These are phyloP conservation scores for Withania somnifera DNA, from an alignment of 305 asterid species.

Conservation along the genomic window DNA sequence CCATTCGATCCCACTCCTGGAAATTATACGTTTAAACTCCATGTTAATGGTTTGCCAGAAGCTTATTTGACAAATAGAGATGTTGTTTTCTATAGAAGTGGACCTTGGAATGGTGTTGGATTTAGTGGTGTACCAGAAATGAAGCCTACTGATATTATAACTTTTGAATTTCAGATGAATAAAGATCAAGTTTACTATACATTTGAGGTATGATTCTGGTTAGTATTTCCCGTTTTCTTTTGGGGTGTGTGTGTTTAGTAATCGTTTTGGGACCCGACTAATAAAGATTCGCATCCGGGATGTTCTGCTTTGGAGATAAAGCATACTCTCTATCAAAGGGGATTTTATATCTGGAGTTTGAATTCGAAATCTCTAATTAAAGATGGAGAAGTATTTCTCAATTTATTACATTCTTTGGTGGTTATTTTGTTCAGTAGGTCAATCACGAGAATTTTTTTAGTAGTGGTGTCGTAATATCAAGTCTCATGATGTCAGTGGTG, in stretches of 20 bases:
- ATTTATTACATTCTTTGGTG: too few relatives aligned
- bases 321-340: too few relatives aligned
- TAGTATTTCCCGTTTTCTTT: too few relatives aligned
- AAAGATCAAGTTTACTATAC: slow-evolving; percentile 34
- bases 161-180: slow-evolving; percentile 29
- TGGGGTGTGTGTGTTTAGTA: too few relatives aligned
- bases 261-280: too few relatives aligned
- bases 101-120: slow-evolving; percentile 84
- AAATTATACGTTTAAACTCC: slow-evolving; percentile 42
- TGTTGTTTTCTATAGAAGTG: slow-evolving; percentile 42
- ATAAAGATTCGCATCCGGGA: too few relatives aligned
- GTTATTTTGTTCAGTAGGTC: too few relatives aligned
- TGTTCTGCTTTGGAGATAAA: too few relatives aligned
- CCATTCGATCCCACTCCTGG: slow-evolving; percentile 64
- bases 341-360: too few relatives aligned
- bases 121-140: slow-evolving; percentile 93
- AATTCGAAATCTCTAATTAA: too few relatives aligned
- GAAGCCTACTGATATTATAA: slow-evolving; percentile 34
- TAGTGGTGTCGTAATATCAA: background rate
- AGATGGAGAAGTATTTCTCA: too few relatives aligned
- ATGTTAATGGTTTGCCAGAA: slow-evolving; percentile 55
- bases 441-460: background rate
- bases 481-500: background rate
- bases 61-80: slow-evolving; percentile 17
- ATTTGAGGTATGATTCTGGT: slow-evolving; percentile 2